Base-by-base conservation (phyloP, 345 rosid genomes). In the Eucalyptus curtisii region DNA sequence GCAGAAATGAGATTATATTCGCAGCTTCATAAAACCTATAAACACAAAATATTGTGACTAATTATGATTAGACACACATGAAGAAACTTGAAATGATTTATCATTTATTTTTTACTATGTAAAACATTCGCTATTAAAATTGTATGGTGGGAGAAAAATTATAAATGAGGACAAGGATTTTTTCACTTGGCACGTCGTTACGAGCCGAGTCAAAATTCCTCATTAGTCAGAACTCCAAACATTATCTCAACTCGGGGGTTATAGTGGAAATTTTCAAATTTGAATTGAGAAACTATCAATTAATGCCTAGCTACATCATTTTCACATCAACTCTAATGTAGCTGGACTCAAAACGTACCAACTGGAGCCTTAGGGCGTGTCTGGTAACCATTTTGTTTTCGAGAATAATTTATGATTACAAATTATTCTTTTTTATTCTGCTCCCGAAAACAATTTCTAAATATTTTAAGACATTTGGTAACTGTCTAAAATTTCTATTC, bases 301-400 rank as follows among this genome's bases (percentile, higher is more conserved):
- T 55, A 30, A 22, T 55, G 12, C 61, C 61, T 1, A 55, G 30
- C 61, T 24, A 55, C 1, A 55, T 55, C 61, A 55, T 55, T 55
- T 55, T 55, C 61, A 20, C 6, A 11, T 30, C 30, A 55, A 22
- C 61, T 22, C 61, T 55, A 55, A 55, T 1, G 0, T 55, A 22
- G 61, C 13, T 55, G 12, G 5, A 52, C 24, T 52, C 55, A 19
- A 55, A 55, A 22, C 1, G 61, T 2, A 55, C 0, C 12, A 55
- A 2, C 1, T 55, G 13, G 13, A 52, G 4, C 2, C 9, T 49
- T 48, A 47, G 12, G 17, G 1, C 3, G 5, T 2, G 7, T 49
- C 14, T 49, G 17, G 0, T 49, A 49, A 13, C 5, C 6, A 49
- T 49, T 49, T 0, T 49, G 6, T 49, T 49, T 49, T 1, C 0